These are phyloP conservation scores for Pseudocercospora musae DNA, from an alignment of 2,329 filamentous ascomycete species.

Conservation along the genomic window DNA sequence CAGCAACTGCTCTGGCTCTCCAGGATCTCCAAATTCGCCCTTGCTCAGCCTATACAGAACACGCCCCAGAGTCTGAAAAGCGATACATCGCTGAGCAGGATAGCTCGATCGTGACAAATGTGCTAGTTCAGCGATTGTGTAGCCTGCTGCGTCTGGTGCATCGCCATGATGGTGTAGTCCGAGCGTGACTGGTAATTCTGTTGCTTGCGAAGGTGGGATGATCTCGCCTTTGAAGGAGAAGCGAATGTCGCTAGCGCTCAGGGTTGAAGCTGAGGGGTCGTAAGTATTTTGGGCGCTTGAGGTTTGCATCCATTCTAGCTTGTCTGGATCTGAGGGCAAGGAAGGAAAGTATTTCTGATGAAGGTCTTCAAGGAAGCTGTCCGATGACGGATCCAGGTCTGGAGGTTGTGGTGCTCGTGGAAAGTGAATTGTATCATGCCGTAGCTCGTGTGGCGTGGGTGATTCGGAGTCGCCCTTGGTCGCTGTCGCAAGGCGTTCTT, in stretches of 20 bases:
- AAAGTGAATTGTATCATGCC: constrained; percentile 53
- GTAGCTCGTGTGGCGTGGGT: constrained; percentile 9
- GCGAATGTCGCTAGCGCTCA: constrained; percentile 74
- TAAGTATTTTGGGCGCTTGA: constrained; percentile 66
- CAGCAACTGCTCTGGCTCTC: constrained; percentile 35
- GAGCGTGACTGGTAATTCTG: constrained; percentile 69
- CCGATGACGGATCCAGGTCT: constrained; percentile 77
- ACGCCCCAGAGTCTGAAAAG: constrained; percentile 85
- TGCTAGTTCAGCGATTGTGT: constrained; percentile 84
- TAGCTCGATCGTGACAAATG: constrained; percentile 77
- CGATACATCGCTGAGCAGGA: constrained; percentile 82
- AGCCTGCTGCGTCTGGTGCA: constrained; percentile 89
- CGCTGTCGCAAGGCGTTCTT: not conserved
- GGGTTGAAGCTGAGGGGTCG: constrained; percentile 68
- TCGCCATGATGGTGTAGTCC: constrained; percentile 92
- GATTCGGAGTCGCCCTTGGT: not conserved
- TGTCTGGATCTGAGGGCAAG: constrained; percentile 77
- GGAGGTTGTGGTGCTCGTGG: constrained; percentile 56
- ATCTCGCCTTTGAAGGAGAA: constrained; percentile 85
- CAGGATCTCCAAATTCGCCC: constrained; percentile 61
- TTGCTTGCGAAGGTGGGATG: constrained; percentile 70
- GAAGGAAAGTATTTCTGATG: constrained; percentile 92
- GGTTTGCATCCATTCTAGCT: constrained; percentile 83
- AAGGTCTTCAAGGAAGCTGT: constrained; percentile 77
- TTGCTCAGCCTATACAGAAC: constrained; percentile 78